These are phyloP conservation scores for Prunus padus DNA, from an alignment of 306 rosid genomes.

Conservation along the genomic window DNA sequence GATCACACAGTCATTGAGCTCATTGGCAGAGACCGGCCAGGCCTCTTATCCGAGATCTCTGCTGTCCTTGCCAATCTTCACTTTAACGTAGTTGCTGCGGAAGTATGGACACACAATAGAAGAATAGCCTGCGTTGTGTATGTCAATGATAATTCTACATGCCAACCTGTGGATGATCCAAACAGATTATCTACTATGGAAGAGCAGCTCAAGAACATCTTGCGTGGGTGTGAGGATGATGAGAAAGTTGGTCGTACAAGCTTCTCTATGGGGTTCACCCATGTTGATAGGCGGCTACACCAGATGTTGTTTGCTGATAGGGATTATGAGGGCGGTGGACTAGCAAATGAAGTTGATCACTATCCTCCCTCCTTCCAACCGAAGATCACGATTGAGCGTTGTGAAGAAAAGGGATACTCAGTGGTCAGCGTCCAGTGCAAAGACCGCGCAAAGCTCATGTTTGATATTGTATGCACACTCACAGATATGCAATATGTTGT, in stretches of 20 bases:
- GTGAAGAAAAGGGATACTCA: conserved; percentile 73
- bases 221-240: conserved; percentile 63
- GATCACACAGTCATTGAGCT: conserved; percentile 69
- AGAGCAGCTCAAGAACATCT: conserved; percentile 75
- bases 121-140: conserved; percentile 70
- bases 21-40: conserved; percentile 75
- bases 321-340: conserved; percentile 64
- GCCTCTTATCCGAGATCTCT: conserved; percentile 79
- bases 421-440: conserved; percentile 67
- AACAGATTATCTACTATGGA: conserved; percentile 57
- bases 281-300: conserved; percentile 73
- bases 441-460: conserved; percentile 82
- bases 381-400: conserved; percentile 61
- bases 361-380: conserved; percentile 54
- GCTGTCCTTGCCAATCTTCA: conserved; percentile 73
- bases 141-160: conserved; percentile 51
- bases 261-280: conserved; percentile 70
- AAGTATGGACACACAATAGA: conserved; percentile 80
- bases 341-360: conserved; percentile 36
- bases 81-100: conserved; percentile 66
- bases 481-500: conserved; percentile 88
- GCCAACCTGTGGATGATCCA: conserved; percentile 43
- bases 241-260: conserved; percentile 60
- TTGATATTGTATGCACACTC: conserved; percentile 83
- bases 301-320: conserved; percentile 79